Percentiles rank a stretch among this genome's conserved stretches.
phyloP scores from a whole-genome alignment of 2,329 filamentous ascomycete species.

The Colletotrichum destructivum region DNA sequence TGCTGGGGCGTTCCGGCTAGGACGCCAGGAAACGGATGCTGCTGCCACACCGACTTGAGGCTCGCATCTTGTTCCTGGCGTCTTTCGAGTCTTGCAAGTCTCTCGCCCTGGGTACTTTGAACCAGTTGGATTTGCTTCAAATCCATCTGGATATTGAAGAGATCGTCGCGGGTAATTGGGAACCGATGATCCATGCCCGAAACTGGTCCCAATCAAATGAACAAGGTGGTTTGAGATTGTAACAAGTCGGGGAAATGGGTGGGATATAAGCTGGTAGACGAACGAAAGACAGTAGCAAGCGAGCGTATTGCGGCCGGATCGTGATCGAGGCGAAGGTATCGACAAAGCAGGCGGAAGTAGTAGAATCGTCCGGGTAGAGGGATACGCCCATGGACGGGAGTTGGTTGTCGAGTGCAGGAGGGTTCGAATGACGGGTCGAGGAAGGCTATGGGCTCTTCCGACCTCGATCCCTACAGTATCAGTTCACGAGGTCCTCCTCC shows the following conservation, averaged over 20 bases:
- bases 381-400: constrained; percentile 3
- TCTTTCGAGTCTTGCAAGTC: constrained; percentile 74
- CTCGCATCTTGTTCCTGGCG: constrained; percentile 78
- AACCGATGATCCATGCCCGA: constrained; percentile 76
- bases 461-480: constrained; percentile 53
- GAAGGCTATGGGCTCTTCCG: constrained; percentile 44
- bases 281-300: constrained; percentile 29
- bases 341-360: constrained; percentile 16
- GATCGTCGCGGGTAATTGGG: constrained; percentile 72
- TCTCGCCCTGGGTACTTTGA: constrained; percentile 74
- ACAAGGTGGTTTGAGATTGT: constrained; percentile 38
- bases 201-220: constrained; percentile 31
- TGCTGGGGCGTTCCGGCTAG: constrained; percentile 88
- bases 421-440: constrained; percentile 33
- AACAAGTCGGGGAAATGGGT: background rate
- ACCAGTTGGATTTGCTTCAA: constrained; percentile 77
- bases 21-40: constrained; percentile 91
- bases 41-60: constrained; percentile 90
- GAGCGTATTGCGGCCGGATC: constrained; percentile 18
- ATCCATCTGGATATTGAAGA: constrained; percentile 80
- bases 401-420: background rate
- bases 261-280: constrained; percentile 10
- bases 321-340: constrained; percentile 25
- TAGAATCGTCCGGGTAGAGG: constrained; percentile 15
- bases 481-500: constrained; percentile 58